Evolutionary conservation across 139 green algal genomes (phyloP), one percentile per base, ranked within the genome.

Genomic region (Auxenochlorella protothecoides): DNA sequence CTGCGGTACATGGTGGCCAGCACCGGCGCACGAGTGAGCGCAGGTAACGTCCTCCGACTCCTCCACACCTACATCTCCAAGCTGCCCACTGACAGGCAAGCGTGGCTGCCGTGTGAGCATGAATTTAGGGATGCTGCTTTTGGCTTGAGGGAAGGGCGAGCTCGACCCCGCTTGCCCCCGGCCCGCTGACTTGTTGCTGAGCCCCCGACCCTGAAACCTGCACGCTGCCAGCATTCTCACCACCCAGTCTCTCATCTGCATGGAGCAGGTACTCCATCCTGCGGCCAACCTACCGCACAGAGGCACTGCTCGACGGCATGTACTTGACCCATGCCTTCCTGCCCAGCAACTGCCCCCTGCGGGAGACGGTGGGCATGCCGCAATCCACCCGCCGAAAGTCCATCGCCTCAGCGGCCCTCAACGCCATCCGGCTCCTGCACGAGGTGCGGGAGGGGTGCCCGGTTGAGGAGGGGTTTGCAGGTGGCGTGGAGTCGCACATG

Each of bases 351-450:
- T 76, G 66, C 27, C 79, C 79, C 9, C 56, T 82, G 55, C 65
- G 68, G 5, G 64, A 59, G 59, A 78, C 73, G 7, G 16, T 65
- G 5, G 80, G 80, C 7, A 16, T 54, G 52, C n/a, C 55, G 55
- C 72, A 77, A 71, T 63, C 61, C 4, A 68, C n/a, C 3, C 65
- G 69, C n/a, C 55, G 65, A 3, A 59, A 78, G 5, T 78, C 77
- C 15, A 71, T 74, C 6, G 78, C 73, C 2, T 72, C 74, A 3
- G 80, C 80, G 6, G 75, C 74, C 51, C 64, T 85, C 68, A 68
- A 81, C 53, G 80, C 80, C 44, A 74, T 70, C 78, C 76, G 72
- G 67, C 59, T 68, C 63, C 75, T 85, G 63, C 74, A 85, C 63
- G 63, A 84, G 78, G 78, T 81, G 27, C n/a, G 65, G 63, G 7